Base-by-base conservation (phyloP, 2,329 filamentous ascomycete species). In the Phialocephala sp. region DNA sequence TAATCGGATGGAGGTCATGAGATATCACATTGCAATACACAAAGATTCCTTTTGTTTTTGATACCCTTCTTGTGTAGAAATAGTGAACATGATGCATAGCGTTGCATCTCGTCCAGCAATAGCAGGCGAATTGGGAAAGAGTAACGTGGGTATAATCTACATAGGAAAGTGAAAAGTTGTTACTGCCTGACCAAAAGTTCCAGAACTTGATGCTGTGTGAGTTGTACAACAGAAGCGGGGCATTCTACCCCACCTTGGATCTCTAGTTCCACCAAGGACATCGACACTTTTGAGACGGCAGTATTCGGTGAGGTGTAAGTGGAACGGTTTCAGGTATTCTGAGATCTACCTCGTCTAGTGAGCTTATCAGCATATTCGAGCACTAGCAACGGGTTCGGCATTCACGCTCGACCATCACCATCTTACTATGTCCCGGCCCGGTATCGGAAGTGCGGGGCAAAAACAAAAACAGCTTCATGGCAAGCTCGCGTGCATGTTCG, bases 61-160 rank as follows among this genome's bases (percentile, higher is more conserved):
- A 70, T 70, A 70, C 69, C 67, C 67, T 66, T 69, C 67, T 66
- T 66, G 27, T 59, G 59, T 64, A 68, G 55, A 67, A 12, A 63
- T 66, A 64, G 55, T 62, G 62, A 57, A 57, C 45, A 32, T 37
- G 41, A 27, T 61, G 54, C 58, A 60, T 59, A n/a, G 63, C 58
- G 52, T 45, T 64, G 55, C 54, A 63, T 59, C 50, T 56, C 32
- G 55, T 65, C 59, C 41, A 56, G 61, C 52, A 62, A 54, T 56
- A 22, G 32, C 56, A 59, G 47, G 50, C 62, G 58, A 64, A 62
- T 60, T 41, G 56, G 62, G 22, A 55, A 50, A 18, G 32, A 63
- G 11, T 64, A 64, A 50, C n/a, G 36, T 61, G 27, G 27, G 50
- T 59, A 55, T 54, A 58, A 59, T 50, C 50, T 59, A 59, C 63